Evolutionary conservation across 208 protist genomes (phyloP), one percentile per base, ranked within the genome.

Genomic region (Trypanosoma congolense): DNA sequence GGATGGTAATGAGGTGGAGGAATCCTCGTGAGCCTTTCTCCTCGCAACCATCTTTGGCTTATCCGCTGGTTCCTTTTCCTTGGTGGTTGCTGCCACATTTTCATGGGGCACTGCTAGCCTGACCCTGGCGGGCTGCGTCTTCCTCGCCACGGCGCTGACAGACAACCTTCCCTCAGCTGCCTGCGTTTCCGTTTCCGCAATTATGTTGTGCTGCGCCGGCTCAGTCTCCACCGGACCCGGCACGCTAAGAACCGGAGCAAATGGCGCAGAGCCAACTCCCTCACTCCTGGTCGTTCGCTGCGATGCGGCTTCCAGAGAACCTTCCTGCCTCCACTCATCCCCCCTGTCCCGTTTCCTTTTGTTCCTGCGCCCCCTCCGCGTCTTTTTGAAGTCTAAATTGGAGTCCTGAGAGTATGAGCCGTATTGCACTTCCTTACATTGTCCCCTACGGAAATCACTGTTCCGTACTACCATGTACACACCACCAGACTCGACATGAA

Each of bases 391-490:
- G 21, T 19, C 21, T n/a, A 8, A 8, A 46, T 24, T n/a, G 21
- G 10, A 22, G 21, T 46, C 10, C 21, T 12, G 6, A 38, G 6
- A 16, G 33, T 16, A 12, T 12, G 33, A 16, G 33, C 9, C 33
- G 33, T 16, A 3, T 1, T 19, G 12, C 53, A 33, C 25, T 28
- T 12, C 24, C 16, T 24, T 31, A 26, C n/a, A 3, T 31, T 22
- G 10, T 22, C 45, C 8, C 30, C 14, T 22, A 56, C 14, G 14
- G 16, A 63, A 14, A 29, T 63, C 57, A 18, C 28, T 19, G 26
- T 31, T 25, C 4, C 57, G 57, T 18, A 63, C 57, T 4, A 63
- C 57, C 24, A 55, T 47, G 33, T 63, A 63, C 18, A 12, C 36
- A 5, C 57, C 57, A 12, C 57, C 57, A n/a, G 12, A 45, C 22